Percentiles rank a stretch among this genome's conserved stretches.
phyloP scores from a whole-genome alignment of 2,329 filamentous ascomycete genomes.

The Malbranchea zuffiana region DNA sequence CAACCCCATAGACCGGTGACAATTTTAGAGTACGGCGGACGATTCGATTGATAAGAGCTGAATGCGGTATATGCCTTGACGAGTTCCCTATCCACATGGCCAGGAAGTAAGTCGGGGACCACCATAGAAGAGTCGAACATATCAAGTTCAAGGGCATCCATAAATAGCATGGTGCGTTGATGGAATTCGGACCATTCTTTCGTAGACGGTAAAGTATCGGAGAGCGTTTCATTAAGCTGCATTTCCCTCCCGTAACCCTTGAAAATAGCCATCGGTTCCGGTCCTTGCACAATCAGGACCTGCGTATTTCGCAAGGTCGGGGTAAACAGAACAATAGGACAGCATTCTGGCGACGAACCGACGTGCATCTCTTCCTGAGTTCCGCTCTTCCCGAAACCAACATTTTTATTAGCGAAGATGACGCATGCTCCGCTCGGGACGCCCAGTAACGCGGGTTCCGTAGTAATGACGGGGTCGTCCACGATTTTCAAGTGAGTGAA shows the following conservation, averaged over 20 bases:
- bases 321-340: conserved; percentile 6
- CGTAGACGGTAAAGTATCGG: not conserved
- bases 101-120: conserved; percentile 10
- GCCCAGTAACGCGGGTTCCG: conserved; percentile 9
- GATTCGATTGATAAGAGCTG: not conserved
- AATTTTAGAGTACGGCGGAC: conserved; percentile 6
- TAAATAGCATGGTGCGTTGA: conserved; percentile 11
- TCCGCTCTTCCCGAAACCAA: conserved; percentile 12
- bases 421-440: conserved; percentile 11
- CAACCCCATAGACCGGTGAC: conserved; percentile 14
- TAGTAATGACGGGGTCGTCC: conserved; percentile 4
- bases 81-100: conserved; percentile 11
- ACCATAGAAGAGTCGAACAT: conserved; percentile 1
- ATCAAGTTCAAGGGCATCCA: conserved; percentile 12
- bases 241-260: conserved; percentile 11
- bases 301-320: conserved; percentile 7
- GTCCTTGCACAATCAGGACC: conserved; percentile 10
- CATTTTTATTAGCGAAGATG: conserved; percentile 13
- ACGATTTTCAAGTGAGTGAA: conserved; percentile 4
- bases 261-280: conserved; percentile 9
- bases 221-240: not conserved
- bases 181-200: conserved; percentile 5
- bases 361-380: conserved; percentile 12
- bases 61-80: conserved; percentile 10
- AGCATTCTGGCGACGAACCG: conserved; percentile 10